These are phyloP conservation scores for Diplodia scrobiculata DNA, from an alignment of 2,329 filamentous ascomycete species.

Conservation along the genomic window DNA sequence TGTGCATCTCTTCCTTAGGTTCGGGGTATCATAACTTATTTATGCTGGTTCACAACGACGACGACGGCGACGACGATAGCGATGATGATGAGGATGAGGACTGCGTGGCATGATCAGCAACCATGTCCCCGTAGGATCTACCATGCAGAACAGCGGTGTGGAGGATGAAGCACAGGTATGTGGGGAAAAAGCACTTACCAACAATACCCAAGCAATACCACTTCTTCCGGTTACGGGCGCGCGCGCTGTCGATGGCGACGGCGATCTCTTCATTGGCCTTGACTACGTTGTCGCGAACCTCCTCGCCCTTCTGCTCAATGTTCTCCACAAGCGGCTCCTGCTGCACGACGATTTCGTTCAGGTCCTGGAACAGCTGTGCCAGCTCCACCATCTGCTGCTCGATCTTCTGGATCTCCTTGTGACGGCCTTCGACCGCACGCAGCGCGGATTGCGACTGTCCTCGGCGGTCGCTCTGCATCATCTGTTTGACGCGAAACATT, in stretches of 20 bases:
- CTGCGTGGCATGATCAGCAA: slow-evolving; percentile 29
- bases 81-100: slow-evolving; percentile 43
- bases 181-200: slow-evolving; percentile 21
- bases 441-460: slow-evolving; percentile 80
- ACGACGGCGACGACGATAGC: slow-evolving; percentile 45
- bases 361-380: slow-evolving; percentile 82
- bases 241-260: slow-evolving; percentile 78
- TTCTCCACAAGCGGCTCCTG: slow-evolving; percentile 78
- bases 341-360: slow-evolving; percentile 81
- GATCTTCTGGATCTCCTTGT: slow-evolving; percentile 87
- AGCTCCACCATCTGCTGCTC: slow-evolving; percentile 87
- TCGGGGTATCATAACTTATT: slow-evolving; percentile 29
- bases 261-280: slow-evolving; percentile 83
- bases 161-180: neutral
- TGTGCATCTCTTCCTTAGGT: slow-evolving; percentile 3
- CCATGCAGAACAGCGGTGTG: slow-evolving; percentile 4
- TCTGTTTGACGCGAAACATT: slow-evolving; percentile 42
- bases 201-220: slow-evolving; percentile 87
- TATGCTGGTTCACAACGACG: slow-evolving; percentile 39
- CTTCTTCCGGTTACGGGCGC: slow-evolving; percentile 76
- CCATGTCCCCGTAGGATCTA: slow-evolving; percentile 18
- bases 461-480: slow-evolving; percentile 77
- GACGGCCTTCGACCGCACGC: slow-evolving; percentile 77
- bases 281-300: slow-evolving; percentile 79
- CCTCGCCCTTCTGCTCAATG: slow-evolving; percentile 85